Evolutionary conservation across 169 alveolate genomes (phyloP).

Genomic region (Cryptosporidium sp.): DNA sequence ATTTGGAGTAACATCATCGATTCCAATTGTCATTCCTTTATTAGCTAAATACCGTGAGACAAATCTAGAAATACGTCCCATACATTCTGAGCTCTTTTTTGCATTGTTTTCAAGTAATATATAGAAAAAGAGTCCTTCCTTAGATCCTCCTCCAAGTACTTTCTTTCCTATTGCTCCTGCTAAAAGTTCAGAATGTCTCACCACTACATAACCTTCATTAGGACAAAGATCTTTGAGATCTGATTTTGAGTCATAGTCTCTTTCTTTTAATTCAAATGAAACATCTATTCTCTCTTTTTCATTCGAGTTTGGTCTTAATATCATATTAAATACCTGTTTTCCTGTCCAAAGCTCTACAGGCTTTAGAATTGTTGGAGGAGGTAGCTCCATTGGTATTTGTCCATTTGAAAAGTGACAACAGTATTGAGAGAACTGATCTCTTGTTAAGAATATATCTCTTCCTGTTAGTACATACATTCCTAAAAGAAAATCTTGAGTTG

Average conservation of each 20-base stretch:
- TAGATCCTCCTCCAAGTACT: conserved; percentile 85
- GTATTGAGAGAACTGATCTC: conserved; percentile 91
- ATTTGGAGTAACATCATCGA: conserved; percentile 96
- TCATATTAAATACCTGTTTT: conserved; percentile 93
- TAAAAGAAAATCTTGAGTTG: conserved; percentile 91
- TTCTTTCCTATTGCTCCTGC: conserved; percentile 96
- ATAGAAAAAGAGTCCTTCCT: conserved; percentile 94
- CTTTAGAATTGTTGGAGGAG: conserved; percentile 94
- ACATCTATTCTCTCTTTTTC: conserved; percentile 86
- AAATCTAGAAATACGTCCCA: conserved; percentile 96
- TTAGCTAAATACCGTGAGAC: conserved; percentile 95
- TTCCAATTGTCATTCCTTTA: conserved; percentile 98
- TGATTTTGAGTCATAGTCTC: conserved; percentile 85
- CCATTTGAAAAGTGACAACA: conserved; percentile 95
- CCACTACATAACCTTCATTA: conserved; percentile 96
- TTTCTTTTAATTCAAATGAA: conserved; percentile 90
- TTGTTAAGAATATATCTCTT: conserved; percentile 93
- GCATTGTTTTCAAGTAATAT: conserved; percentile 92
- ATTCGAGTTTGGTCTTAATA: conserved; percentile 92
- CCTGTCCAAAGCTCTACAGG: conserved; percentile 99
- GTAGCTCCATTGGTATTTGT: conserved; percentile 86
- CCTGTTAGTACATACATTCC: conserved; percentile 93
- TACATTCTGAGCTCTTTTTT: conserved; percentile 92
- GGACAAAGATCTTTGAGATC: conserved; percentile 86
- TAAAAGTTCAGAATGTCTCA: conserved; percentile 94